These are phyloP conservation scores for Plantago rigida DNA, from an alignment of 305 asterid species.

Conservation along the genomic window DNA sequence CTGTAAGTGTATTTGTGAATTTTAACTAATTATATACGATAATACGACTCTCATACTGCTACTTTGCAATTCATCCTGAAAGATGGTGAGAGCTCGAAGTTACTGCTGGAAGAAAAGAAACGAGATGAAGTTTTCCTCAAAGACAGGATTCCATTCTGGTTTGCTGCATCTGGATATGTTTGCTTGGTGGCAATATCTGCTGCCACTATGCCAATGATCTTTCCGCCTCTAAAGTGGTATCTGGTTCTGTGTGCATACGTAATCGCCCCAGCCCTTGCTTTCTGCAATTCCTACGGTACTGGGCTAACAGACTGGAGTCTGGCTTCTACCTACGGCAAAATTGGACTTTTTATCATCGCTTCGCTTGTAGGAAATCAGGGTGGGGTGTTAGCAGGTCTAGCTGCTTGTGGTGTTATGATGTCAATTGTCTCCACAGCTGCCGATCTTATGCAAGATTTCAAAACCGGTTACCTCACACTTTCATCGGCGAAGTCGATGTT, in stretches of 20 bases:
- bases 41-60: constrained; percentile 9
- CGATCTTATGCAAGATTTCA: constrained; percentile 90
- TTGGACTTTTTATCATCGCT: constrained; percentile 80
- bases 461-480: constrained; percentile 72
- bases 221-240: constrained; percentile 91
- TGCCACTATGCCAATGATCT: constrained; percentile 63
- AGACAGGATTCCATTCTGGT: constrained; percentile 74
- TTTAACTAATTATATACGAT: not conserved
- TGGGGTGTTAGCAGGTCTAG: constrained; percentile 82
- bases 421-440: constrained; percentile 93
- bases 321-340: constrained; percentile 84
- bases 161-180: constrained; percentile 82
- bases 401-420: constrained; percentile 98
- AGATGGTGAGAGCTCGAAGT: constrained; percentile 49
- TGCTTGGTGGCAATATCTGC: constrained; percentile 78
- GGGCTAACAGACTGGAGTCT: constrained; percentile 94
- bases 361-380: constrained; percentile 73
- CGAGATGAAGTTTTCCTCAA: constrained; percentile 59
- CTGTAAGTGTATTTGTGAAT: not conserved
- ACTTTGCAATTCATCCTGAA: constrained; percentile 19
- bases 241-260: constrained; percentile 78
- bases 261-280: constrained; percentile 93
- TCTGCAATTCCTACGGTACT: constrained; percentile 89
- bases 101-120: constrained; percentile 48
- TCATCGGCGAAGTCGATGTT: constrained; percentile 93